Evolutionary conservation across 2,329 filamentous ascomycete species (phyloP).

Genomic region (Phoma sp.): DNA sequence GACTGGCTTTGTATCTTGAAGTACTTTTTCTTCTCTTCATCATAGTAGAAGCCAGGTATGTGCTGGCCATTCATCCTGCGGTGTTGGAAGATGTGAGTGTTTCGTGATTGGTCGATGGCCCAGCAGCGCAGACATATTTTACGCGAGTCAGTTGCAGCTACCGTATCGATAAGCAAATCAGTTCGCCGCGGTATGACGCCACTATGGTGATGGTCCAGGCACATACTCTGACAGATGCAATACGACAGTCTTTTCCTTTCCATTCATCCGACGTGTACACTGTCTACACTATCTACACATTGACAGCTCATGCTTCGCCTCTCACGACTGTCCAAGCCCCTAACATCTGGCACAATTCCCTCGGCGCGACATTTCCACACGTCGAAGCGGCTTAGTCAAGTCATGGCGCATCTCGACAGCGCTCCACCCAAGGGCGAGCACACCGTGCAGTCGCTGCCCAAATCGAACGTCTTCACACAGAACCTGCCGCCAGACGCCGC

Average conservation of each 20-base stretch:
- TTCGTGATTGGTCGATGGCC: conserved; percentile 11
- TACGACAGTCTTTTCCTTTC: conserved; percentile 5
- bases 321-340: conserved; percentile 11
- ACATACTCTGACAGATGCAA: conserved; percentile 30
- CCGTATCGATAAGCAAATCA: conserved; percentile 26
- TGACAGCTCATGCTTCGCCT: conserved; percentile 28
- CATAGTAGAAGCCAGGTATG: conserved; percentile 59
- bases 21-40: conserved; percentile 58
- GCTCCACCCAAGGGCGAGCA: conserved; percentile 33
- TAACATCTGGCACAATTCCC: conserved; percentile 1
- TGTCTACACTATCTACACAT: background rate
- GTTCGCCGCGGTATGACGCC: conserved; percentile 26
- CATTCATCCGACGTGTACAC: background rate
- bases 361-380: conserved; percentile 18
- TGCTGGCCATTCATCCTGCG: conserved; percentile 48
- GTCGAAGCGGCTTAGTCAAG: conserved; percentile 50
- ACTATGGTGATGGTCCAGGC: conserved; percentile 23
- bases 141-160: conserved; percentile 27
- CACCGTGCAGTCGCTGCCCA: conserved; percentile 63
- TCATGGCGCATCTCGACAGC: conserved; percentile 54
- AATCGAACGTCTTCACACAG: conserved; percentile 69
- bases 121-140: conserved; percentile 3
- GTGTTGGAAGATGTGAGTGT: conserved; percentile 2
- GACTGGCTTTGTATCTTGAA: conserved; percentile 55
- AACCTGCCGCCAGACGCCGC: conserved; percentile 77